phyloP scores from a whole-genome alignment of 768 basidiomycete species.

The Tricholomella constricta region DNA sequence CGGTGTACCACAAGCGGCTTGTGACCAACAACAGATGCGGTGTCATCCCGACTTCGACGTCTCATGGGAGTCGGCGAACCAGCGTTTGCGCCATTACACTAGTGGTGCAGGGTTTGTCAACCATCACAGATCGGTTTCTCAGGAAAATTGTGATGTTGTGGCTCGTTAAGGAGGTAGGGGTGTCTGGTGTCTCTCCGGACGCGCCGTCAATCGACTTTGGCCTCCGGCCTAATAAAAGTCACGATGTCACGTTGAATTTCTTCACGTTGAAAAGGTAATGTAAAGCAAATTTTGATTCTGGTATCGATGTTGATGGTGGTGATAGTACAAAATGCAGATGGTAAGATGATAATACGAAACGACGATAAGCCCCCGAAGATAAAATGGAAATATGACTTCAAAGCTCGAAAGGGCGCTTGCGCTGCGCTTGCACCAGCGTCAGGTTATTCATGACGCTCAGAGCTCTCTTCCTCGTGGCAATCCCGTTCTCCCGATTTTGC shows the following conservation, averaged over 20 bases:
- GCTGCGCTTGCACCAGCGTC: slow-evolving; percentile 6
- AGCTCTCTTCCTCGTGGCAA: slow-evolving; percentile 16
- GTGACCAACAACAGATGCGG: slow-evolving; percentile 3
- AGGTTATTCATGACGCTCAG: slow-evolving; percentile 19
- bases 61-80: background rate
- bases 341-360: background rate
- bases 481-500: background rate
- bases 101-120: background rate
- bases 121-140: slow-evolving; percentile 2
- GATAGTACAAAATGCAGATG: background rate
- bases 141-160: background rate
- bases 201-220: background rate
- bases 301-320: slow-evolving; percentile 2
- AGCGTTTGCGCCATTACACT: background rate
- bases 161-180: slow-evolving; percentile 13
- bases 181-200: slow-evolving; percentile 19
- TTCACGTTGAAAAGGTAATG: background rate
- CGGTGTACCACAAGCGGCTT: background rate
- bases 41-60: background rate
- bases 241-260: slow-evolving; percentile 9
- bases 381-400: background rate
- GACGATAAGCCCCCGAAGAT: background rate
- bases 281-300: background rate
- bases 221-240: slow-evolving; percentile 7
- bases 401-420: slow-evolving; percentile 18